Evolutionary conservation across 148 eudicot genomes (phyloP), one percentile per base, ranked within the genome.

Genomic region (Silene conica): DNA sequence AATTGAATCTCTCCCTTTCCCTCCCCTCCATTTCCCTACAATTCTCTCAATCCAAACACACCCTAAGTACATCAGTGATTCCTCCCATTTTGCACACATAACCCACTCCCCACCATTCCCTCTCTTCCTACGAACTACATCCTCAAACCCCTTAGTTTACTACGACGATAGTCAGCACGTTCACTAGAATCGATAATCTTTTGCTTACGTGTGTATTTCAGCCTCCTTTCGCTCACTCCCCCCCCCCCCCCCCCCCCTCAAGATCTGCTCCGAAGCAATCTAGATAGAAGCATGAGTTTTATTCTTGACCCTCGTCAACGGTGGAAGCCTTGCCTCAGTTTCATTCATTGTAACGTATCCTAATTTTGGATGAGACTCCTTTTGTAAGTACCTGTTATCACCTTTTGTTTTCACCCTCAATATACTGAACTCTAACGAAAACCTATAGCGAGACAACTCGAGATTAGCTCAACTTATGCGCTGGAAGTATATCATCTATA

Each of bases 21-120:
- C n/a, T n/a, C n/a, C n/a, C n/a, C n/a, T n/a, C n/a, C n/a, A n/a
- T n/a, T n/a, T n/a, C n/a, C n/a, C n/a, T n/a, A n/a, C n/a, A n/a
- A n/a, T n/a, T n/a, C n/a, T n/a, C n/a, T n/a, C n/a, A n/a, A n/a
- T n/a, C n/a, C n/a, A n/a, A n/a, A n/a, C 88, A 1, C 98, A 88
- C 23, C 77, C 74, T 68, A 86, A 90, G 19, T 95, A 93, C 74
- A 82, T 84, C 80, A 92, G 97, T 1, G 92, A 87, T 78, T 95
- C 98, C 63, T 92, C 98, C 98, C 98, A 95, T 70, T 86, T 79
- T 1, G 97, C 98, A 80, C 92, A 95, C 82, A 92, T 87, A 18
- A 95, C 87, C 97, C 97, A 95, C 8, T 87, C 93, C 31, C 88
- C 77, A 11, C 79, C 74, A 75, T 92, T 90, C 97, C 97, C 90